These are phyloP conservation scores for Malus hybrid DNA, from an alignment of 331 rosid species.

Conservation along the genomic window DNA sequence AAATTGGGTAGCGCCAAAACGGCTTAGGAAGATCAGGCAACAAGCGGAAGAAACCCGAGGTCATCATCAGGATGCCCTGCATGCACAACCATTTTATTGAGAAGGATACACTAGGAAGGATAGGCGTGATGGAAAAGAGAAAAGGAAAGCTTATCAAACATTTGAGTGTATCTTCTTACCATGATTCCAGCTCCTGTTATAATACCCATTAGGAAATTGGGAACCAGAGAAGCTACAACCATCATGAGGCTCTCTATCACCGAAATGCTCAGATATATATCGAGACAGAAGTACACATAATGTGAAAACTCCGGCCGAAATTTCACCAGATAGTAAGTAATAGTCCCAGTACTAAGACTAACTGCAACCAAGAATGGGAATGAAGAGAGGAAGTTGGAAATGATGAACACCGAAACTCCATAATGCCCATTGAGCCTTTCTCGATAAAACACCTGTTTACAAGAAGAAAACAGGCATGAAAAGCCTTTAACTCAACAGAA, in stretches of 20 bases:
- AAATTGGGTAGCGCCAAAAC: constrained; percentile 92
- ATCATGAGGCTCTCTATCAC: constrained; percentile 92
- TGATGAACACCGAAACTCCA: constrained; percentile 69
- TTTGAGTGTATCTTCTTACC: constrained; percentile 32
- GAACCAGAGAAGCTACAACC: constrained; percentile 93
- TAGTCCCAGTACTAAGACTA: constrained; percentile 50
- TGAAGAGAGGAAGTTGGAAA: constrained; percentile 77
- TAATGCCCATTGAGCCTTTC: constrained; percentile 86
- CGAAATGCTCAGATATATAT: constrained; percentile 53
- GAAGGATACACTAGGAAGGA: neutral
- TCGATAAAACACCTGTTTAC: constrained; percentile 63
- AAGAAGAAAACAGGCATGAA: neutral
- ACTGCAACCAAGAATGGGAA: constrained; percentile 79
- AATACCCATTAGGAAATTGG: constrained; percentile 69
- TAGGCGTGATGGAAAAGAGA: neutral
- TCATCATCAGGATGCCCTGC: constrained; percentile 98
- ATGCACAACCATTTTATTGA: constrained; percentile 10
- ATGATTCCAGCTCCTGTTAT: constrained; percentile 69
- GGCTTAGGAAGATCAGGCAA: constrained; percentile 90
- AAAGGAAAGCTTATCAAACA: neutral
- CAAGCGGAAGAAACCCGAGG: constrained; percentile 90
- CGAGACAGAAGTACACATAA: constrained; percentile 54
- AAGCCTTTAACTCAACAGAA: neutral
- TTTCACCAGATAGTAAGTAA: constrained; percentile 74
- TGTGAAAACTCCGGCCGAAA: constrained; percentile 61